Evolutionary conservation across 768 basidiomycete species (phyloP).

Genomic region (Suillus discolor): DNA sequence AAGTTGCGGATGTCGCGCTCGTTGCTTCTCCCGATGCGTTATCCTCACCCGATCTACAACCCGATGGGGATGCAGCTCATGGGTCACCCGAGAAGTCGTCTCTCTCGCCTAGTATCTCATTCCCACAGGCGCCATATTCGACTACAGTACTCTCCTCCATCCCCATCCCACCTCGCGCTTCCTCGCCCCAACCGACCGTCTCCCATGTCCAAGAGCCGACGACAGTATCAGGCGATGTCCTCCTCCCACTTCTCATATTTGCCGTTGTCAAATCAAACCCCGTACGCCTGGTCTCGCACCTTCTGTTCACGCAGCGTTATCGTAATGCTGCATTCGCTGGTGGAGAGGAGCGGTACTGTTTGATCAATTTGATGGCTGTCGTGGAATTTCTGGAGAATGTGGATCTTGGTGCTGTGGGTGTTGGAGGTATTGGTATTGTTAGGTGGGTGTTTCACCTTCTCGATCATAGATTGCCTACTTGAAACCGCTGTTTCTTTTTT

Average conservation of each 20-base stretch:
- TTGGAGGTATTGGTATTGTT: constrained; percentile 59
- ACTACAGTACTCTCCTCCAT: constrained; percentile 3
- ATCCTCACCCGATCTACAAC: constrained; percentile 7
- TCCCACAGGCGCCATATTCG: constrained; percentile 1
- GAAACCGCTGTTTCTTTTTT: background rate
- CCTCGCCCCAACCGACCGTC: constrained; percentile 13
- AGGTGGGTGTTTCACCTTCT: constrained; percentile 43
- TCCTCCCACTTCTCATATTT: constrained; percentile 92
- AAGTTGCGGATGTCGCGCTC: constrained; percentile 3
- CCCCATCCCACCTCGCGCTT: constrained; percentile 7
- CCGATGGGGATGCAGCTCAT: constrained; percentile 1
- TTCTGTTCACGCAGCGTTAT: constrained; percentile 40
- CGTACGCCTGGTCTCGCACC: constrained; percentile 62
- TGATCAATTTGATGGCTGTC: constrained; percentile 94
- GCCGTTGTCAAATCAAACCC: constrained; percentile 95
- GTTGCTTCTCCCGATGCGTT: constrained; percentile 9
- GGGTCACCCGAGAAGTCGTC: constrained; percentile 15
- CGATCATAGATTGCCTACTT: constrained; percentile 10
- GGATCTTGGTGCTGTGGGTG: constrained; percentile 71
- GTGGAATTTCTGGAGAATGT: constrained; percentile 96
- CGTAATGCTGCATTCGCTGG: constrained; percentile 40
- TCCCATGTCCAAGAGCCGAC: constrained; percentile 37
- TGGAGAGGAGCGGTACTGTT: constrained; percentile 90
- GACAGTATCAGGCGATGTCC: constrained; percentile 81
- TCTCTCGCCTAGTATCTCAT: constrained; percentile 9